A percentile compares a stretch with the other conserved stretches of the same genome.
phyloP scores from a whole-genome alignment of 495 filamentous ascomycete genomes.

The Aspergillus olivimuriae region DNA sequence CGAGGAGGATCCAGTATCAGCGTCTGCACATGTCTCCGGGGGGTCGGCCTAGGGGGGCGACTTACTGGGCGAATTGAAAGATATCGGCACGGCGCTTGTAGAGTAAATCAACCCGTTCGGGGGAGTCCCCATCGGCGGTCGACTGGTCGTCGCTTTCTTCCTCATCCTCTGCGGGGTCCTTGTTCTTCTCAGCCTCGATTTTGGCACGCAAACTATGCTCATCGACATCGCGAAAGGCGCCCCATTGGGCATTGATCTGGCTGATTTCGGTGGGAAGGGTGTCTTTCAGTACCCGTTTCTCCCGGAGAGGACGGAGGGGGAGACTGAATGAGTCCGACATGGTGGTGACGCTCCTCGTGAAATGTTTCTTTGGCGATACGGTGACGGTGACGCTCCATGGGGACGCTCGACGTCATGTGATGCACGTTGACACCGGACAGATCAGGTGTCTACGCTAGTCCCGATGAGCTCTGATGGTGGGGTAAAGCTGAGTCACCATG shows the following conservation, averaged over 20 bases:
- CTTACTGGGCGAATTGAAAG: conserved; percentile 38
- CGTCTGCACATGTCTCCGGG: neutral
- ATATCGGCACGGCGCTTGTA: conserved; percentile 42
- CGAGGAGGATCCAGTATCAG: too few relatives aligned
- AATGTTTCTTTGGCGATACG: too few relatives aligned
- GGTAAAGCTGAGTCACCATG: too few relatives aligned
- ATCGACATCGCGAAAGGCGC: conserved; percentile 64
- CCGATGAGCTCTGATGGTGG: too few relatives aligned
- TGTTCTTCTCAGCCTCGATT: conserved; percentile 45
- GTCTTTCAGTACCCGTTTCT: conserved; percentile 48
- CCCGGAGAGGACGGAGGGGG: conserved; percentile 57
- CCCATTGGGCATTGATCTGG: conserved; percentile 68
- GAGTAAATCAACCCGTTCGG: conserved; percentile 35
- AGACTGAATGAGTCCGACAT: conserved; percentile 50
- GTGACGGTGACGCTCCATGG: too few relatives aligned
- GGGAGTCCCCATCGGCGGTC: conserved; percentile 24
- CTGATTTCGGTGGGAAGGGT: conserved; percentile 63
- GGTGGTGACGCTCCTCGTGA: too few relatives aligned
- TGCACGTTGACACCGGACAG: neutral
- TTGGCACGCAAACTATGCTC: conserved; percentile 55
- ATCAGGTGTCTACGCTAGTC: neutral
- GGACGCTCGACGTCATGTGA: neutral
- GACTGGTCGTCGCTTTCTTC: conserved; percentile 30
- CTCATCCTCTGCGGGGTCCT: conserved; percentile 32
- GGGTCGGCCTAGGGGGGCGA: conserved; percentile 2